These are phyloP conservation scores for Candida sanyaensis DNA, from an alignment of 1,139 yeast species.

Conservation along the genomic window DNA sequence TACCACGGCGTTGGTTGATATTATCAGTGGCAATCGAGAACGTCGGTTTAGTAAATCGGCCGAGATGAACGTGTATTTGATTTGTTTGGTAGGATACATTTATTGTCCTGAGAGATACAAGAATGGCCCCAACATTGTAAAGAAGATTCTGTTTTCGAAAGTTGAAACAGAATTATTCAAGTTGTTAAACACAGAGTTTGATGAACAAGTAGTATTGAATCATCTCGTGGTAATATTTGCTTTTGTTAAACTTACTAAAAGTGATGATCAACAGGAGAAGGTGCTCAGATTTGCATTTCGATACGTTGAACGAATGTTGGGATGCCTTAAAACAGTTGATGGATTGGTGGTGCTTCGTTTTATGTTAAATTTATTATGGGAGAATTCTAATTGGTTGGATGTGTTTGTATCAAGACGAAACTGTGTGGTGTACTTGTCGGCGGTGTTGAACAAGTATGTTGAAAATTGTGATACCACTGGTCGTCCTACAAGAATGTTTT, in stretches of 20 bases:
- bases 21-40: constrained; percentile 9
- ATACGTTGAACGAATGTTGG: constrained; percentile 31
- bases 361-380: constrained; percentile 55
- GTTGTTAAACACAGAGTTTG: constrained; percentile 11
- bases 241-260: constrained; percentile 19
- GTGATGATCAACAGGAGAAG: constrained; percentile 14
- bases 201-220: constrained; percentile 15
- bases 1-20: constrained; percentile 22
- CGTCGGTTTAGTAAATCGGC: constrained; percentile 13
- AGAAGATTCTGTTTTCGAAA: constrained; percentile 24
- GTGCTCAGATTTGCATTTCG: constrained; percentile 26
- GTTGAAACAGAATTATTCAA: constrained; percentile 30
- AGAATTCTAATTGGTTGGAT: constrained; percentile 32
- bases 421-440: constrained; percentile 2
- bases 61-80: constrained; percentile 24
- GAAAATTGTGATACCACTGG: background rate
- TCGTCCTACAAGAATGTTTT: constrained; percentile 48
- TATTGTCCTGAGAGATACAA: constrained; percentile 31
- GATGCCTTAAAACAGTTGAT: constrained; percentile 24
- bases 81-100: constrained; percentile 31
- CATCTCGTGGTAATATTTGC: constrained; percentile 29
- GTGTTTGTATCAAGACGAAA: constrained; percentile 6
- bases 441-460: constrained; percentile 6
- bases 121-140: constrained; percentile 25
- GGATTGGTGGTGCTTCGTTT: constrained; percentile 40